These are phyloP conservation scores for Neonectria hederae DNA, from an alignment of 2,329 filamentous ascomycete genomes.

Conservation along the genomic window DNA sequence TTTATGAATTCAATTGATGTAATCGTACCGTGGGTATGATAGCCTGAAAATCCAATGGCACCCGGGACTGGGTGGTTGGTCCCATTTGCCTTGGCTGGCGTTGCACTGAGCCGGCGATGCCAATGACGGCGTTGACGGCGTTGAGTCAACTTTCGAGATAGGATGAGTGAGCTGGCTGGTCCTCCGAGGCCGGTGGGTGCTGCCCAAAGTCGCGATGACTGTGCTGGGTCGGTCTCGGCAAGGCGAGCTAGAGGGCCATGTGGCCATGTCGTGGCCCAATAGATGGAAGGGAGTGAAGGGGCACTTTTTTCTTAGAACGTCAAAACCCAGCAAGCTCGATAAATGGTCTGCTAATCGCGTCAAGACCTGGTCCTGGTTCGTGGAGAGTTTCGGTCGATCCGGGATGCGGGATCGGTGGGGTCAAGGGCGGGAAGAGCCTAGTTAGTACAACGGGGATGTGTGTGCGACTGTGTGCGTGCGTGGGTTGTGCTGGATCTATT, in stretches of 20 bases:
- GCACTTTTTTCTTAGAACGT: slow-evolving; percentile 18
- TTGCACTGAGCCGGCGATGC: not conserved
- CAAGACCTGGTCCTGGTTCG: slow-evolving; percentile 23
- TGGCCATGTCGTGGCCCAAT: slow-evolving; percentile 30
- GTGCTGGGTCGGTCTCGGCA: slow-evolving; percentile 19
- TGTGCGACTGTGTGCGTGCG: not conserved
- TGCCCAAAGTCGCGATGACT: slow-evolving; percentile 21
- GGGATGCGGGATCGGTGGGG: slow-evolving; percentile 37
- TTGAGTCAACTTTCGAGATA: slow-evolving; percentile 15
- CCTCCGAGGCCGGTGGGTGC: slow-evolving; percentile 33
- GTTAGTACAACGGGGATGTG: slow-evolving; percentile 13
- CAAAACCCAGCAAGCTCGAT: not conserved
- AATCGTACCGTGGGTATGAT: slow-evolving; percentile 2
- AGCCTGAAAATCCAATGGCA: not conserved
- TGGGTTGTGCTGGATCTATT: slow-evolving; percentile 10
- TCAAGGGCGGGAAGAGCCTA: slow-evolving; percentile 42
- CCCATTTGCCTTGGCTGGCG: not conserved
- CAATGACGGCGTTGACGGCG: slow-evolving; percentile 23
- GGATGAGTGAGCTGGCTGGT: slow-evolving; percentile 12
- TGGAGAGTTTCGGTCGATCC: slow-evolving; percentile 33
- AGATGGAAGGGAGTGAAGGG: slow-evolving; percentile 12
- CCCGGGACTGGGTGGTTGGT: not conserved
- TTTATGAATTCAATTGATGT: slow-evolving; percentile 16
- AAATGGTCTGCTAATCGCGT: slow-evolving; percentile 11
- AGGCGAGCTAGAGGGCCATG: slow-evolving; percentile 21